Percentiles rank a stretch among this genome's conserved stretches.
phyloP scores from a whole-genome alignment of 2,329 filamentous ascomycete species.

The Gnomoniopsis sp. region DNA sequence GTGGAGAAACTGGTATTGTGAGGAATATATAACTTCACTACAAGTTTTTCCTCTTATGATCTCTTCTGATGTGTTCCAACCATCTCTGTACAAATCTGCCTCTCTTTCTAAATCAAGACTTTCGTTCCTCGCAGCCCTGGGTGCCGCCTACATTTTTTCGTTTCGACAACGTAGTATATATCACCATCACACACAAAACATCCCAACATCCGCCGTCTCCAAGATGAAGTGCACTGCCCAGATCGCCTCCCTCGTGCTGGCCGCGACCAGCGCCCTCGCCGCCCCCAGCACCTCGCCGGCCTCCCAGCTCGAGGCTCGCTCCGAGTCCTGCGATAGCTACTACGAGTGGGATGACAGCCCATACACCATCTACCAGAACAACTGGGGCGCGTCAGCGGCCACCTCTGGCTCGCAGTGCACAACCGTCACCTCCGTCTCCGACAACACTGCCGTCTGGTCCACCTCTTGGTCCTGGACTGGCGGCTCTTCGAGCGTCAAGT shows the following conservation, averaged over 20 bases:
- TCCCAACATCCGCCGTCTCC: no score
- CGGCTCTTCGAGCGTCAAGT: constrained; percentile 39
- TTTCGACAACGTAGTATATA: neutral
- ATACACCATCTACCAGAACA: constrained; percentile 51
- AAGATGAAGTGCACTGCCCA: constrained; percentile 16
- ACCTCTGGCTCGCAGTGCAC: constrained; percentile 41
- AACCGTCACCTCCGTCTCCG: constrained; percentile 32
- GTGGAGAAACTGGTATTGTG: neutral
- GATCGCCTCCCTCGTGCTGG: constrained; percentile 27
- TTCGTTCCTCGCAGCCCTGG: neutral
- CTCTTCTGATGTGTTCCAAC: neutral
- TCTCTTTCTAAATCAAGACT: neutral
- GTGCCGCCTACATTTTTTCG: constrained; percentile 4
- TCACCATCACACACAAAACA: neutral
- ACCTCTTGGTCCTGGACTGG: constrained; percentile 43
- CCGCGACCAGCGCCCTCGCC: constrained; percentile 25
- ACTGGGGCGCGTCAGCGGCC: constrained; percentile 40
- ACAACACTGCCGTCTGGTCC: constrained; percentile 36
- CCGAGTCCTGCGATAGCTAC: constrained; percentile 36
- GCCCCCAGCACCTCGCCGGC: constrained; percentile 20
- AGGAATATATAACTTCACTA: constrained; percentile 3
- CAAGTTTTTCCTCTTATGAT: neutral
- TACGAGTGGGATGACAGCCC: constrained; percentile 31
- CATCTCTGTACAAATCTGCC: neutral
- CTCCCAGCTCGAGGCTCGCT: constrained; percentile 31